Percentiles rank a stretch among this genome's conserved stretches.
Conservation (phyloP, 306 rosid species). For the Trifolium pratense region DNA sequence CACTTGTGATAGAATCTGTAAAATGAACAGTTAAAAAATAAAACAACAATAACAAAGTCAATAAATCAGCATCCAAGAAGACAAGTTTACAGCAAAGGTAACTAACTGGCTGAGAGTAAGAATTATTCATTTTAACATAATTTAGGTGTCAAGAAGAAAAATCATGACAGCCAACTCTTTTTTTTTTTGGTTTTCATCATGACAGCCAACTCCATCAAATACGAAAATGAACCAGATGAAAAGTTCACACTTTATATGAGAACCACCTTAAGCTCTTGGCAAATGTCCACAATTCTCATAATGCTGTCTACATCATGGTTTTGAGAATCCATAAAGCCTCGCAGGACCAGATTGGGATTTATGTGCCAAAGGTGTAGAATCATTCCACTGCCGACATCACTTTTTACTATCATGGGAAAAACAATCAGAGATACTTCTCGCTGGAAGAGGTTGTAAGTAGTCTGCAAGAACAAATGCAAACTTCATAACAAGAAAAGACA, state of each 20-base stretch:
- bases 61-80: conserved; percentile 15
- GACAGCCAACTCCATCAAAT: not conserved
- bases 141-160: conserved; percentile 5
- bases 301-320: conserved; percentile 65
- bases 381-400: conserved; percentile 61
- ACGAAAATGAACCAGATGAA: conserved; percentile 26
- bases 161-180: not conserved
- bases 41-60: conserved; percentile 34
- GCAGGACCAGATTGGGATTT: conserved; percentile 73
- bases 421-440: conserved; percentile 70
- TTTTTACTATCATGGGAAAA: conserved; percentile 72
- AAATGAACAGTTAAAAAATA: conserved; percentile 34
- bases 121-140: conserved; percentile 13
- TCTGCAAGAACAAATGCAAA: conserved; percentile 63
- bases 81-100: conserved; percentile 8
- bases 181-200: no score
- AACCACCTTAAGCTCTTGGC: conserved; percentile 85
- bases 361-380: conserved; percentile 84
- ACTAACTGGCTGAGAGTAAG: conserved; percentile 10
- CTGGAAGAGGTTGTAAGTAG: conserved; percentile 88
- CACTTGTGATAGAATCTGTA: conserved; percentile 74
- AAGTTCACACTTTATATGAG: conserved; percentile 35
- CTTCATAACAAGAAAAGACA: conserved; percentile 30
- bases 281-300: conserved; percentile 72
- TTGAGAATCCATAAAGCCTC: conserved; percentile 74